Conservation (phyloP, 345 rosid species). For the Eucalyptus curtisii region DNA sequence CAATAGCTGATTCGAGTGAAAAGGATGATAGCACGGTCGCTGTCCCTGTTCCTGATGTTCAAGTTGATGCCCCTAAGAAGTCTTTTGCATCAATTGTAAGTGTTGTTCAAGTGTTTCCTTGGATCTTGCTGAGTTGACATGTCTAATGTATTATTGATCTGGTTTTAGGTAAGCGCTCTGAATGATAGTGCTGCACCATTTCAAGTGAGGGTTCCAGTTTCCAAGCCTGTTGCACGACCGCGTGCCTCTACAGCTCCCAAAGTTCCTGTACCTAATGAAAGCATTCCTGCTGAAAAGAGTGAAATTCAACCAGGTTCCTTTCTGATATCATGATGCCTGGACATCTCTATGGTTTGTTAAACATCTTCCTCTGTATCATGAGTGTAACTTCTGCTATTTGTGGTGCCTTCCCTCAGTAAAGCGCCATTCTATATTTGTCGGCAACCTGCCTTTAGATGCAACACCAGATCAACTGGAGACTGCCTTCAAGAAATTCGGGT, state of each 20-base stretch:
- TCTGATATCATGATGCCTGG: neutral
- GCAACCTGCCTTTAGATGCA: conserved; percentile 50
- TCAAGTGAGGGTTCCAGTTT: conserved; percentile 12
- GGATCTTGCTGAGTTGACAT: neutral
- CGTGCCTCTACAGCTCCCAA: neutral
- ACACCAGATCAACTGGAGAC: conserved; percentile 27
- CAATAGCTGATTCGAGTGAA: neutral
- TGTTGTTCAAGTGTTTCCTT: neutral
- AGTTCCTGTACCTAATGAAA: conserved; percentile 5
- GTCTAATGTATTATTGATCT: neutral
- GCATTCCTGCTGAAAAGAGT: conserved; percentile 12
- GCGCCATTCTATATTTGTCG: conserved; percentile 48
- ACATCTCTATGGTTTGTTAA: neutral
- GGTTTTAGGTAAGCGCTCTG: conserved; percentile 31
- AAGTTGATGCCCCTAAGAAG: conserved; percentile 33
- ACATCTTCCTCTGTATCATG: neutral
- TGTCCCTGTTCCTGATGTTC: conserved; percentile 6
- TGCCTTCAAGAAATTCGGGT: conserved; percentile 31
- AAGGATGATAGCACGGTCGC: conserved; percentile 1
- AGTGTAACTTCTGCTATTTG: neutral
- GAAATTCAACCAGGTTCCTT: conserved; percentile 18
- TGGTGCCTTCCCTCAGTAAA: conserved; percentile 19
- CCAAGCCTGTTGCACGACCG: conserved; percentile 18
- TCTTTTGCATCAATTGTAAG: conserved; percentile 59
- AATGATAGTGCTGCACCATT: conserved; percentile 24